A percentile compares a stretch with the other conserved stretches of the same genome.
These are phyloP conservation scores for Sphaerulina populicola DNA, from an alignment of 2,329 filamentous ascomycete genomes.

Conservation along the genomic window DNA sequence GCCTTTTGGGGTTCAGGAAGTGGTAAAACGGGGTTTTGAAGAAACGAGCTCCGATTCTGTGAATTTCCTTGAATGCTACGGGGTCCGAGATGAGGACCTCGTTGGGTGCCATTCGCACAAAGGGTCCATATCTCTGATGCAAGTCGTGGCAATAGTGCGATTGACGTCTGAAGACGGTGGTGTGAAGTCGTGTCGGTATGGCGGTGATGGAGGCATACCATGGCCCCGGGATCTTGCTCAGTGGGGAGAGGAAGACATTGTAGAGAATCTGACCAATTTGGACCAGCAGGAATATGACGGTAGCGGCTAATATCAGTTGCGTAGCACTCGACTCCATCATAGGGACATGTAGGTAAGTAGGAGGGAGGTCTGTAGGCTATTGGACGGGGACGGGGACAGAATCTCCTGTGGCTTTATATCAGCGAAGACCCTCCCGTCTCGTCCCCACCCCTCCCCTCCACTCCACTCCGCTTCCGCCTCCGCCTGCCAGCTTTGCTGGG, in stretches of 20 bases:
- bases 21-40: slow-evolving; percentile 25
- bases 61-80: slow-evolving; percentile 24
- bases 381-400: no score
- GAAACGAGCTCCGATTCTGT: slow-evolving; percentile 23
- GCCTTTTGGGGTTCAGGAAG: slow-evolving; percentile 16
- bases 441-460: no score
- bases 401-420: neutral
- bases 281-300: neutral
- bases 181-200: slow-evolving; percentile 3
- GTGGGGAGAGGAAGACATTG: slow-evolving; percentile 10
- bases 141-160: slow-evolving; percentile 35
- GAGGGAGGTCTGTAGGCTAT: no score
- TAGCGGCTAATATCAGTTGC: neutral
- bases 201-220: slow-evolving; percentile 12
- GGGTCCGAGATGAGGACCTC: slow-evolving; percentile 25
- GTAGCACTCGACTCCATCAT: neutral
- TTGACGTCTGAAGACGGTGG: slow-evolving; percentile 5
- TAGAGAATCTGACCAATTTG: slow-evolving; percentile 2
- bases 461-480: no score
- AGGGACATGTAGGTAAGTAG: no score
- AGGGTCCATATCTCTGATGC: slow-evolving; percentile 29
- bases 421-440: no score
- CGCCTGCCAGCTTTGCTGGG: no score
- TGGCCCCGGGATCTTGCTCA: slow-evolving; percentile 11
- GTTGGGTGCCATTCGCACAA: slow-evolving; percentile 24